These are phyloP conservation scores for Penicillium janthinellum DNA, from an alignment of 2,329 filamentous ascomycete species.

Conservation along the genomic window DNA sequence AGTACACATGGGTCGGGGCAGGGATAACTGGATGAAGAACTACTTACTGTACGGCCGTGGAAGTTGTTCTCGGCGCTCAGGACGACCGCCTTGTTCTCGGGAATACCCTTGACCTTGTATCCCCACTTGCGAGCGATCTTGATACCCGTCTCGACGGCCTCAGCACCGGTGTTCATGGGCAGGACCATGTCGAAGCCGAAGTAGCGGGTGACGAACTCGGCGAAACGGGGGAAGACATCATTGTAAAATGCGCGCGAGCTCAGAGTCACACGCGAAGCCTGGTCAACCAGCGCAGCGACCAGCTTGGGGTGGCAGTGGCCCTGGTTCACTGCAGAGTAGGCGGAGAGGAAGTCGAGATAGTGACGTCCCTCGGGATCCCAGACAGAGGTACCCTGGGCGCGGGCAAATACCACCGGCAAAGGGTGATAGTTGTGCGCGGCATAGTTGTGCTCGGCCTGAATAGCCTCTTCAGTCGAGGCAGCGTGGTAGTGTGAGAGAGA, in stretches of 20 bases:
- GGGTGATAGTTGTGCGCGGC: conserved; percentile 99
- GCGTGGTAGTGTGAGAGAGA: conserved; percentile 64
- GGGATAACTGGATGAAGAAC: neutral
- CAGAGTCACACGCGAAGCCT: conserved; percentile 85
- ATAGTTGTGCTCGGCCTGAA: conserved; percentile 76
- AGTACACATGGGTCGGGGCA: neutral
- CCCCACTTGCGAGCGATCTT: conserved; percentile 98
- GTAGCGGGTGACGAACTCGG: conserved; percentile 82
- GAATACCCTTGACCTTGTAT: conserved; percentile 92
- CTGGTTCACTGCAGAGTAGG: conserved; percentile 97
- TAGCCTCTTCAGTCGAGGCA: conserved; percentile 75
- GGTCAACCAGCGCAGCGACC: conserved; percentile 83
- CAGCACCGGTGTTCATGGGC: conserved; percentile 97
- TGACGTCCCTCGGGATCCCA: conserved; percentile 97
- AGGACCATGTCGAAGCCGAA: conserved; percentile 98
- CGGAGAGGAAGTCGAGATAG: conserved; percentile 97
- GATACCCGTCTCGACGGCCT: conserved; percentile 93
- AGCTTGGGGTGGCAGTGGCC: conserved; percentile 97
- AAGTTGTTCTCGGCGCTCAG: conserved; percentile 91
- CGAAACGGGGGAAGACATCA: conserved; percentile 95
- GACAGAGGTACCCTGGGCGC: conserved; percentile 80
- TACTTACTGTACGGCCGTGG: conserved; percentile 87
- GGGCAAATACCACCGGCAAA: conserved; percentile 87
- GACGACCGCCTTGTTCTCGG: conserved; percentile 78
- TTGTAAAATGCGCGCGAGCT: conserved; percentile 97